phyloP scores from a whole-genome alignment of 2,329 filamentous ascomycete species.

The Verticillium dahliae region DNA sequence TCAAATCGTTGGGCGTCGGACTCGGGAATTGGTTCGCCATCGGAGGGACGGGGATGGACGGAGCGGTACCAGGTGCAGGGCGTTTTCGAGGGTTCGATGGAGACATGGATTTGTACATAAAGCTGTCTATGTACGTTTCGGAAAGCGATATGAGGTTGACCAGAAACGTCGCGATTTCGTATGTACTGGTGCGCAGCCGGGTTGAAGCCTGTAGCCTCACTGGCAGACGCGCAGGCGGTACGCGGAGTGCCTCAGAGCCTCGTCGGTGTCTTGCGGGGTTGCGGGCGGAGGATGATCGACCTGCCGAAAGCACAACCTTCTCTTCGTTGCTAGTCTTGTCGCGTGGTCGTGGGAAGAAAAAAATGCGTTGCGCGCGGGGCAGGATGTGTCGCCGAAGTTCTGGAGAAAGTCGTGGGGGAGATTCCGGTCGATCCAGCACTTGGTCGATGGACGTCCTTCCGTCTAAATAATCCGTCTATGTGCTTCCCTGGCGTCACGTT shows the following conservation, averaged over 20 bases:
- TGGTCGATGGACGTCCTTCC: not conserved
- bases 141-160: not conserved
- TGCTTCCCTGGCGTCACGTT: not conserved
- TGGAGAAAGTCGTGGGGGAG: not conserved
- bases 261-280: not conserved
- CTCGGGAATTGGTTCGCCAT: constrained; percentile 35
- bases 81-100: constrained; percentile 57
- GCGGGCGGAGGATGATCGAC: not conserved
- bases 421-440: not conserved
- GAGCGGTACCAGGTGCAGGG: constrained; percentile 63
- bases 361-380: not conserved
- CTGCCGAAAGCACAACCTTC: not conserved
- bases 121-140: not conserved
- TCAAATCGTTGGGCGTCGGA: constrained; percentile 39
- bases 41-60: constrained; percentile 48
- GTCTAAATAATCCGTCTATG: not conserved
- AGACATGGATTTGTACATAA: constrained; percentile 32
- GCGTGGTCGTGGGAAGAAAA: not conserved
- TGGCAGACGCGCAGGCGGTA: not conserved
- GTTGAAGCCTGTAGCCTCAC: not conserved
- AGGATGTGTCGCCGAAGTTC: not conserved
- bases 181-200: not conserved
- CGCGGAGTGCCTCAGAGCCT: not conserved
- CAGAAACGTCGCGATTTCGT: not conserved
- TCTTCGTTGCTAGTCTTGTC: not conserved